Base-by-base conservation (phyloP, 164 flowering plant species). In the Brasenia schreberi region DNA sequence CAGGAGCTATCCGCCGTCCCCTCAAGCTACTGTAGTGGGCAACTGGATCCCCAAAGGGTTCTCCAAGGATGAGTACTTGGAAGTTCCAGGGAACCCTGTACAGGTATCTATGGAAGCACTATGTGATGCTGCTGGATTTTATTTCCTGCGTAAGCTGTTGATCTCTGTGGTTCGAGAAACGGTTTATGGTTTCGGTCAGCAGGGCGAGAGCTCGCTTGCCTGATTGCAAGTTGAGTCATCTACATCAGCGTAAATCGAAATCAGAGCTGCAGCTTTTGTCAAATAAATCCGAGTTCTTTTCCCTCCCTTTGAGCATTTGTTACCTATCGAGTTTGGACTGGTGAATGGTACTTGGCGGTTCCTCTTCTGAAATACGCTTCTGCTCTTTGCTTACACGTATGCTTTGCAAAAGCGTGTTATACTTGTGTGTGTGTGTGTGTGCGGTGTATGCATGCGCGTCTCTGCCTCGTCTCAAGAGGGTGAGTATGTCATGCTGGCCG, bases 1-100 rank as follows among this genome's bases (percentile, higher is more conserved):
- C 84, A 70, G 69, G 90, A 88, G 67, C 81, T 88, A 6, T 86
- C 90, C 64, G 83, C 86, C 19, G 94, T 87, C 69, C 90, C 90
- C 64, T 87, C 94, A 19, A 87, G 94, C 76, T 87, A 87, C 67
- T 82, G 79, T 66, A 87, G 90, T 52, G 94, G 90, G 43, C 94
- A 87, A 70, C 80, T 87, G 70, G 94, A 87, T 77, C 94, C 94
- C 43, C 82, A 69, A 62, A 87, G 67, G 80, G 90, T 85, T 69
- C 84, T 87, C 60, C 82, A 76, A 52, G 67, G 83, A 71, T 79
- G 71, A 76, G 56, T 9, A 49, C 10, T 6, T 49, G 14, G 4
- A 71, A 59, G 56, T 19, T 66, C 69, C 53, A 62, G 62, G 66
- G 62, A 62, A 66, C 66, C 63, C 59, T 81, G 86, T 79, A 81